A percentile compares a stretch with the other conserved stretches of the same genome.
These are phyloP conservation scores for Phytophthora capsici DNA, from an alignment of 352 stramenopile genomes.

Conservation along the genomic window DNA sequence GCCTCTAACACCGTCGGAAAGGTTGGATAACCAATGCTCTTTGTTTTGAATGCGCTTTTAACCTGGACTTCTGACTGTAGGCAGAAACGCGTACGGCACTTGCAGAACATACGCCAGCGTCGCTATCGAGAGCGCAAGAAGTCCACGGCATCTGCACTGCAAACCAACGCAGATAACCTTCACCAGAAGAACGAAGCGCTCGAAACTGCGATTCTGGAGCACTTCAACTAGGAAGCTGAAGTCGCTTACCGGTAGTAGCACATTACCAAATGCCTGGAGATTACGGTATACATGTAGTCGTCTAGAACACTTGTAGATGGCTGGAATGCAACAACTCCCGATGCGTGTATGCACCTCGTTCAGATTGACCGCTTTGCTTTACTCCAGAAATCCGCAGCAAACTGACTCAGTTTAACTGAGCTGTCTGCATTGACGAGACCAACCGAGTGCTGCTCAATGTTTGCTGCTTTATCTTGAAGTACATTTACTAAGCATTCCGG, in stretches of 20 bases:
- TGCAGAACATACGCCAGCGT: conserved; percentile 53
- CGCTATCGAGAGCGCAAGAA: conserved; percentile 62
- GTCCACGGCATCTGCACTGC: conserved; percentile 34
- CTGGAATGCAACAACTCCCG: too few relatives aligned
- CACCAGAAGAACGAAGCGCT: conserved; percentile 58
- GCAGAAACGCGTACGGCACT: conserved; percentile 40
- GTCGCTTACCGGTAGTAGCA: too few relatives aligned
- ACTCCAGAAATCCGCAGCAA: background rate
- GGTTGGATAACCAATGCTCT: background rate
- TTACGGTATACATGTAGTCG: background rate
- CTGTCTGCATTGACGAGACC: too few relatives aligned
- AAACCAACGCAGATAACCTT: conserved; percentile 52
- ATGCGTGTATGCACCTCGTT: background rate
- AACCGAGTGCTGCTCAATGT: too few relatives aligned
- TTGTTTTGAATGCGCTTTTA: too few relatives aligned
- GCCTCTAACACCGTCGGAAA: conserved; percentile 7
- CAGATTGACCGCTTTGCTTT: background rate
- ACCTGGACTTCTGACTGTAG: conserved; percentile 6
- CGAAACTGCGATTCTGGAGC: conserved; percentile 38
- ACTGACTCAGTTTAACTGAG: too few relatives aligned
- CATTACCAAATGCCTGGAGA: too few relatives aligned
- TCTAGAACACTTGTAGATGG: too few relatives aligned
- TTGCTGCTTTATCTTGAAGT: background rate
- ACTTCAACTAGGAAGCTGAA: conserved; percentile 10
- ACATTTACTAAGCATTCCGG: too few relatives aligned